These are phyloP conservation scores for Ophiostoma montium DNA, from an alignment of 2,329 filamentous ascomycete species.

Conservation along the genomic window DNA sequence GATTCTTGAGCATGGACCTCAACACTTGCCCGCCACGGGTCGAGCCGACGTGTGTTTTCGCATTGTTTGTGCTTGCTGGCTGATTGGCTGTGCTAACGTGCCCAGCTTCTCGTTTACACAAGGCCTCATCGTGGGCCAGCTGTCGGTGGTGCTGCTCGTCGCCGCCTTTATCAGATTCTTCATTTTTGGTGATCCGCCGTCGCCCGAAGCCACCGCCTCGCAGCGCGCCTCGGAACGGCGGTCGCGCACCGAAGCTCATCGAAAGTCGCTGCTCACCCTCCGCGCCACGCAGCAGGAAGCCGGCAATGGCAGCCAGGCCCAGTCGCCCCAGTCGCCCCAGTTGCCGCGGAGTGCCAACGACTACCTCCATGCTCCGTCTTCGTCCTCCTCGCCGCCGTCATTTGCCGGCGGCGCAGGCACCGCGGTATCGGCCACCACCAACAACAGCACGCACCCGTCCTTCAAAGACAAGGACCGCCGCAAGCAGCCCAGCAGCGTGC, in stretches of 20 bases:
- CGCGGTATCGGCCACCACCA: too few species aligned
- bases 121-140: constrained; percentile 81
- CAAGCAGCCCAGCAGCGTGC: constrained; percentile 58
- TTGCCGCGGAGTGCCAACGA: not conserved
- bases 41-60: constrained; percentile 28
- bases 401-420: not conserved
- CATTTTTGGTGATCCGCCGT: constrained; percentile 91
- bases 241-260: constrained; percentile 60
- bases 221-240: constrained; percentile 61
- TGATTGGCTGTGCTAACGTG: not conserved
- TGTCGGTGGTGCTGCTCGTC: constrained; percentile 81
- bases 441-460: constrained; percentile 19
- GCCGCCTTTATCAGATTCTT: constrained; percentile 99
- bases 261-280: constrained; percentile 55
- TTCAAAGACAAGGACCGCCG: constrained; percentile 34
- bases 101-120: constrained; percentile 77
- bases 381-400: not conserved
- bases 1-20: not conserved
- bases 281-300: constrained; percentile 28
- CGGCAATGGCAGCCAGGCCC: constrained; percentile 4
- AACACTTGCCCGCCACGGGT: constrained; percentile 27
- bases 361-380: constrained; percentile 14
- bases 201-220: constrained; percentile 64
- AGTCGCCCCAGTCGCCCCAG: not conserved
- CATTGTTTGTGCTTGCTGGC: constrained; percentile 15